A percentile compares a stretch with the other conserved stretches of the same genome.
Evolutionary conservation across 331 rosid species (phyloP).

Genomic region (Arachis monticola): DNA sequence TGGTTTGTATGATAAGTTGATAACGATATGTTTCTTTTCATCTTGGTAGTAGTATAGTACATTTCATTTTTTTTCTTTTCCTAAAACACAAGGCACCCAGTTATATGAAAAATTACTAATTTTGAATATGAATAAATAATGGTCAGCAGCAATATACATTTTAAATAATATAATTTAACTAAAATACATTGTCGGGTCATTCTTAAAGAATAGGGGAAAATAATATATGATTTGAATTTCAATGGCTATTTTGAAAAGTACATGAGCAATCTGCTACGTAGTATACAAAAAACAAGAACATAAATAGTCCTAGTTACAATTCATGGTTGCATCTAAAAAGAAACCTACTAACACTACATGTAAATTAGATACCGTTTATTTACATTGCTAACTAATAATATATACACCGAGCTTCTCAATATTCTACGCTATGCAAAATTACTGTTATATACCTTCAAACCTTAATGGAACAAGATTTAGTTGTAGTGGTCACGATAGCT

Average conservation of each 20-base stretch:
- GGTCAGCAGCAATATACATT: no score
- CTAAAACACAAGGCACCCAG: no score
- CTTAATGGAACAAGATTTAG: background rate
- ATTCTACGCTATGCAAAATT: constrained; percentile 3
- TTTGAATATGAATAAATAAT: no score
- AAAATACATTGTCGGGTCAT: no score
- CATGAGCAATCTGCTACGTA: constrained; percentile 14
- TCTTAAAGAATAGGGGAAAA: no score
- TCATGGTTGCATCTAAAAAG: constrained; percentile 28
- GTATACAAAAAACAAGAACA: constrained; percentile 37
- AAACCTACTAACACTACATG: constrained; percentile 33
- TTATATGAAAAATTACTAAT: no score
- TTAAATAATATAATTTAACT: no score
- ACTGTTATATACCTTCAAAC: background rate
- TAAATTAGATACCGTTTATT: constrained; percentile 9
- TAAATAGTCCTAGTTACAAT: constrained; percentile 17
- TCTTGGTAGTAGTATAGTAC: no score
- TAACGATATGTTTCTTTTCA: constrained; percentile 19
- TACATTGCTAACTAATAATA: constrained; percentile 13
- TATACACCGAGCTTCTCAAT: constrained; percentile 22
- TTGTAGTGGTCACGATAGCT: constrained; percentile 6
- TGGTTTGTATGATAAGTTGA: background rate
- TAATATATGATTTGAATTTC: constrained; percentile 11
- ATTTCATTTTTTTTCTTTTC: no score
- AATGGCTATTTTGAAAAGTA: constrained; percentile 2